These are phyloP conservation scores for Trypanosoma lewisi DNA, from an alignment of 208 protist species.

Conservation along the genomic window DNA sequence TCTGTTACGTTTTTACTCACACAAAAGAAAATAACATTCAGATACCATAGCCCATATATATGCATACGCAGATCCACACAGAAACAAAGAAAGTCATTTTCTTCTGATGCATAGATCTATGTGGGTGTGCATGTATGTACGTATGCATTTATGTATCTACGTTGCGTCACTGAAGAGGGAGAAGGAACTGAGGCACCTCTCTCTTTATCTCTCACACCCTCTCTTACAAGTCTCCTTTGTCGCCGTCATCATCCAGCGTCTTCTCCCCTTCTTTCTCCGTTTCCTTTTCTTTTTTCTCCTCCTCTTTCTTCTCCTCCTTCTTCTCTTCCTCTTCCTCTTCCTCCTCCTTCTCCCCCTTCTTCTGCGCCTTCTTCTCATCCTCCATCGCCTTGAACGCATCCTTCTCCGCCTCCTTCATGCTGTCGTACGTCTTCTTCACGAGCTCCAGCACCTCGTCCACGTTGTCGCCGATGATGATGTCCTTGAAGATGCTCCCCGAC, in stretches of 20 bases:
- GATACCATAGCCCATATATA: neutral
- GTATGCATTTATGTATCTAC: too few species aligned
- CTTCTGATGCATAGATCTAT: too few species aligned
- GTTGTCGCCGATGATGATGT: constrained; percentile 93
- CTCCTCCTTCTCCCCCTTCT: constrained; percentile 5
- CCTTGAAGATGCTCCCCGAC: constrained; percentile 94
- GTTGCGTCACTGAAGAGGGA: too few species aligned
- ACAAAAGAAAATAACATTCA: too few species aligned
- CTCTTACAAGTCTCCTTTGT: constrained; percentile 19
- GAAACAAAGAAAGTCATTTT: too few species aligned
- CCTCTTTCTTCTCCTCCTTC: constrained; percentile 7
- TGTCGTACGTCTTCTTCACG: constrained; percentile 29
- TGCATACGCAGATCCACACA: neutral
- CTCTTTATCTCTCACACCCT: neutral
- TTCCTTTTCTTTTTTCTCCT: constrained; percentile 17
- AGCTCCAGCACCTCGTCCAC: constrained; percentile 76
- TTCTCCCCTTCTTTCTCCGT: constrained; percentile 13
- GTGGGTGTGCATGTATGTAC: neutral
- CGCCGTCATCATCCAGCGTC: neutral
- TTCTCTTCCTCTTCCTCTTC: constrained; percentile 6
- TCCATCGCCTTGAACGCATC: constrained; percentile 18
- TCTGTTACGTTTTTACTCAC: neutral
- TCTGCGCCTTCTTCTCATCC: neutral
- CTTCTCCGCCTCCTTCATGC: constrained; percentile 27
- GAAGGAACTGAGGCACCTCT: too few species aligned